Percentiles rank a stretch among this genome's conserved stretches.
phyloP scores from a whole-genome alignment of 1,284 basidiomycete species.

The Exobasidium rhododendri region DNA sequence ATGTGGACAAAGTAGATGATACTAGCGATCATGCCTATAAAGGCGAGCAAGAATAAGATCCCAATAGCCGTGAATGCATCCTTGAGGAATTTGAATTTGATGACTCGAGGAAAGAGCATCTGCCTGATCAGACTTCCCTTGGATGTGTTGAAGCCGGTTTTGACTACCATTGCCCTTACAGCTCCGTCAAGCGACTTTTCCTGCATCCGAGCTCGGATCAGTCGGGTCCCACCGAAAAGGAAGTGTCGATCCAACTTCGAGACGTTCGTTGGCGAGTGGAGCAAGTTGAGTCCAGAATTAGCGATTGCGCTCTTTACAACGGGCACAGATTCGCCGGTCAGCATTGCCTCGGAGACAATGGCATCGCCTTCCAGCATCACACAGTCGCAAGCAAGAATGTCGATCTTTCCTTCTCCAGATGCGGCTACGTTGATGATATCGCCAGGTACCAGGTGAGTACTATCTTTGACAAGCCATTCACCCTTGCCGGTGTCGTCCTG shows the following conservation, averaged over 20 bases:
- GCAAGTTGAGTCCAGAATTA: conserved; percentile 8
- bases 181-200: neutral
- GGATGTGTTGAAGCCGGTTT: conserved; percentile 30
- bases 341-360: conserved; percentile 32
- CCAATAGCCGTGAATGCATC: conserved; percentile 5
- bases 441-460: conserved; percentile 31
- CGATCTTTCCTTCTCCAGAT: conserved; percentile 12
- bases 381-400: conserved; percentile 25
- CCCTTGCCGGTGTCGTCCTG: no score
- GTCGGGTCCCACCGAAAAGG: conserved; percentile 28
- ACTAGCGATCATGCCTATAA: conserved; percentile 23
- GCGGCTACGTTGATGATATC: conserved; percentile 26
- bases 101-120: conserved; percentile 30
- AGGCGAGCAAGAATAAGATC: conserved; percentile 9
- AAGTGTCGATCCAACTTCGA: no score
- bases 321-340: conserved; percentile 34
- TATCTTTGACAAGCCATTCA: conserved; percentile 17
- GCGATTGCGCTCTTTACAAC: conserved; percentile 22
- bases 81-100: conserved; percentile 5
- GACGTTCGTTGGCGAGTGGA: conserved; percentile 23
- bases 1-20: conserved; percentile 27
- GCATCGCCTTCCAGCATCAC: conserved; percentile 26
- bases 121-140: conserved; percentile 28
- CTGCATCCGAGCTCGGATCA: conserved; percentile 20
- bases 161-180: conserved; percentile 19